Percentiles rank a stretch among this genome's conserved stretches.
Evolutionary conservation across 768 basidiomycete species (phyloP).

Genomic region (Glaciozyma martinii): DNA sequence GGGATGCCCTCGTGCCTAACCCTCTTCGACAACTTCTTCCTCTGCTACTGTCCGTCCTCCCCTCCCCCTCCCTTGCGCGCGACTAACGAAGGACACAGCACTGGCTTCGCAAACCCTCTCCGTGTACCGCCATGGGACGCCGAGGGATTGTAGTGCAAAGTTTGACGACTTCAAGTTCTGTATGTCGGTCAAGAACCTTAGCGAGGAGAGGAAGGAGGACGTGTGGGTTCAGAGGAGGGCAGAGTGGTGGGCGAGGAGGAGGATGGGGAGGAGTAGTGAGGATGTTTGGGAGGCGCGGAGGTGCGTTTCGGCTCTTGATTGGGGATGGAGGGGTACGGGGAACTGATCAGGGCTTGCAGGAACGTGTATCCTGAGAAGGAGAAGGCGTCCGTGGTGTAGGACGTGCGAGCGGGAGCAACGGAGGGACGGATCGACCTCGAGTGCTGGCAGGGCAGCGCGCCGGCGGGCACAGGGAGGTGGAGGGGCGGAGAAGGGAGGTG

Average conservation of each 20-base stretch:
- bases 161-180: conserved; percentile 93
- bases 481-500: too few relatives aligned
- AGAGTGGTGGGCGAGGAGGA: conserved; percentile 84
- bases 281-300: conserved; percentile 84
- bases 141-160: conserved; percentile 62
- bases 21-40: conserved; percentile 41
- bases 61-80: neutral
- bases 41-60: conserved; percentile 40
- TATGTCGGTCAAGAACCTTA: conserved; percentile 66
- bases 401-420: too few relatives aligned
- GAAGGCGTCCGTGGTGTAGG: too few relatives aligned
- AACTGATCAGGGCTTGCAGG: too few relatives aligned
- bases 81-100: conserved; percentile 44
- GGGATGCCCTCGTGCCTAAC: conserved; percentile 34
- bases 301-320: conserved; percentile 46
- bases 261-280: conserved; percentile 75
- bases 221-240: conserved; percentile 79
- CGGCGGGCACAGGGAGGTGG: too few relatives aligned
- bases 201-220: conserved; percentile 65
- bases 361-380: too few relatives aligned
- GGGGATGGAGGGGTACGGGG: too few relatives aligned
- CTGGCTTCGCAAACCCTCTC: conserved; percentile 71
- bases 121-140: conserved; percentile 74
- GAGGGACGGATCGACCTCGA: too few relatives aligned
- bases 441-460: too few relatives aligned